These are phyloP conservation scores for Endocladia muricata DNA, from an alignment of 31 red algal species.

Conservation along the genomic window DNA sequence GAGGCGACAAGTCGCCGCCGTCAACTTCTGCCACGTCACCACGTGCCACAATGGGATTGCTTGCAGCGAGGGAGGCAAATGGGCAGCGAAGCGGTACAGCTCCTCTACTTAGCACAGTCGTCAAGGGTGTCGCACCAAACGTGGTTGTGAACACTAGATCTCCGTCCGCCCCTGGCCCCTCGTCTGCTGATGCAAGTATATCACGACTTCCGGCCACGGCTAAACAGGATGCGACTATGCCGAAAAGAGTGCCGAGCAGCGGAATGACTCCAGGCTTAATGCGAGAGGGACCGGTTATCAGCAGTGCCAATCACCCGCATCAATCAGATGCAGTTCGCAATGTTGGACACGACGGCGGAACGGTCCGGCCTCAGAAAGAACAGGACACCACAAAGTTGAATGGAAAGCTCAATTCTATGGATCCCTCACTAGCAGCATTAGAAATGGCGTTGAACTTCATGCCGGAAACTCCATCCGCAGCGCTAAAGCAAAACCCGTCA, in stretches of 20 bases:
- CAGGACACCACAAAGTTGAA: not conserved
- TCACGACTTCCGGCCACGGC: too few relatives aligned
- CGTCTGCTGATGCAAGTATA: too few relatives aligned
- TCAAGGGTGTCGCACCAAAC: slow-evolving; percentile 10
- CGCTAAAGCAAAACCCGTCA: slow-evolving; percentile 1
- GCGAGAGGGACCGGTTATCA: not conserved
- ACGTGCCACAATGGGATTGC: not conserved
- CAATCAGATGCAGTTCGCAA: not conserved
- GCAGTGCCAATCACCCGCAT: not conserved
- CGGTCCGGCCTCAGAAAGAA: not conserved
- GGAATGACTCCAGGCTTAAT: not conserved
- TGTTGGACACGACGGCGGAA: not conserved
- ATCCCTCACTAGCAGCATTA: slow-evolving; percentile 1
- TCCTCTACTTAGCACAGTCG: slow-evolving; percentile 28
- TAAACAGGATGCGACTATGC: too few relatives aligned
- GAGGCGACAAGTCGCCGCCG: slow-evolving; percentile 21
- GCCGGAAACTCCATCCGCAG: slow-evolving; percentile 5
- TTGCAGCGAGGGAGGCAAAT: not conserved
- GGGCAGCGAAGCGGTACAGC: slow-evolving; percentile 4
- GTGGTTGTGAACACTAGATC: too few relatives aligned
- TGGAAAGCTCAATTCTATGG: not conserved
- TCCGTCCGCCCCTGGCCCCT: too few relatives aligned
- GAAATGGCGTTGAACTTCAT: slow-evolving; percentile 5
- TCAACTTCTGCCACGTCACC: not conserved
- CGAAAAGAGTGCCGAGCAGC: too few relatives aligned